Conservation (phyloP, 176 grass and related monocot species). For the Chrysopogon serrulatus region DNA sequence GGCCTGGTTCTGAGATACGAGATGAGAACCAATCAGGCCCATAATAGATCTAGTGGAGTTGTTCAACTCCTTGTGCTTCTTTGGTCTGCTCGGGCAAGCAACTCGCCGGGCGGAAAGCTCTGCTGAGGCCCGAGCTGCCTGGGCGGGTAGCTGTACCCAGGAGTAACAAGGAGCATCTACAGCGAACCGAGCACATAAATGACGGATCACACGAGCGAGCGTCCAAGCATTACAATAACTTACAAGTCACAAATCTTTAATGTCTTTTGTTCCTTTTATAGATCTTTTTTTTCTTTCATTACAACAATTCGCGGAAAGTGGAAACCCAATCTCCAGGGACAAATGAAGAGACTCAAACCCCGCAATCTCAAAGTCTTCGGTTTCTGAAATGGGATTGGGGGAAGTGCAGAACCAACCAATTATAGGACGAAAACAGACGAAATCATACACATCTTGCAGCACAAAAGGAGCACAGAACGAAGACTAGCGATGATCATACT, state of each 20-base stretch:
- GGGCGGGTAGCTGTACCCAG: neutral
- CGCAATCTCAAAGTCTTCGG: conserved; percentile 6
- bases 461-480: neutral
- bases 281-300: neutral
- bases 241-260: conserved; percentile 36
- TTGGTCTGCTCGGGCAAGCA: too few relatives aligned
- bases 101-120: too few relatives aligned
- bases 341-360: conserved; percentile 7
- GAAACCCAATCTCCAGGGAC: conserved; percentile 11
- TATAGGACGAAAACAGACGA: conserved; percentile 8
- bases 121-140: too few relatives aligned
- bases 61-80: too few relatives aligned
- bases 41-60: too few relatives aligned
- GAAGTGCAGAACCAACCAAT: conserved; percentile 9
- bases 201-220: neutral
- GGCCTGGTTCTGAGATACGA: too few relatives aligned
- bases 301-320: conserved; percentile 27
- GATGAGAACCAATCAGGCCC: too few relatives aligned
- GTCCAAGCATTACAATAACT: conserved; percentile 11
- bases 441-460: conserved; percentile 32
- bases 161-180: neutral
- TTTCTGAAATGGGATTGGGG: neutral
- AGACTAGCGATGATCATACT: neutral
- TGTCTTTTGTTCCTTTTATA: conserved; percentile 22
- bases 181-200: neutral